phyloP scores from a whole-genome alignment of 2,329 filamentous ascomycete genomes.

The Fusarium veterinarium region DNA sequence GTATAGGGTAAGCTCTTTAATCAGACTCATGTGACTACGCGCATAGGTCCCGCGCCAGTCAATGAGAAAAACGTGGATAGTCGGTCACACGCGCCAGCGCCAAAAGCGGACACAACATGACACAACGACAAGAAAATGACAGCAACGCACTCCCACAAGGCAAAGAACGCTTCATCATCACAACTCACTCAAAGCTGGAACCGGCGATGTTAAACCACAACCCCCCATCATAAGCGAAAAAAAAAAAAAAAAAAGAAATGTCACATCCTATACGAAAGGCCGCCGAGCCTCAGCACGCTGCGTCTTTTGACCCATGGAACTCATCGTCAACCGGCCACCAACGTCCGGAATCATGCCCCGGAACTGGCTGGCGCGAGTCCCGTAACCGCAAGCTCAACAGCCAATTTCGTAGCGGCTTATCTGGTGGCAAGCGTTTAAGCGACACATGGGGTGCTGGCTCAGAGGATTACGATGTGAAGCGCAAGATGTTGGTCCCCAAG shows the following conservation, averaged over 20 bases:
- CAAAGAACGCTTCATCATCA: background rate
- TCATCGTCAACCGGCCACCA: slow-evolving; percentile 83
- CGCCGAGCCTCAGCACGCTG: slow-evolving; percentile 56
- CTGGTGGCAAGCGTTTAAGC: slow-evolving; percentile 68
- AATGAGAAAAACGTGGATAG: slow-evolving; percentile 27
- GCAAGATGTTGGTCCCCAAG: slow-evolving; percentile 57
- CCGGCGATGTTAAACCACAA: background rate
- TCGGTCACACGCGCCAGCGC: slow-evolving; percentile 37
- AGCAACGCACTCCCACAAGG: background rate
- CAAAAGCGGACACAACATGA: slow-evolving; percentile 28
- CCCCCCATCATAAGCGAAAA: background rate
- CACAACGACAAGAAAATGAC: slow-evolving; percentile 21
- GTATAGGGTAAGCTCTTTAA: slow-evolving; percentile 2
- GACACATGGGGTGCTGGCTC: slow-evolving; percentile 75
- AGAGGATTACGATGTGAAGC: slow-evolving; percentile 62
- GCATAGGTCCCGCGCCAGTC: slow-evolving; percentile 30
- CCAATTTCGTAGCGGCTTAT: slow-evolving; percentile 72
- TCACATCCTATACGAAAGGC: slow-evolving; percentile 43
- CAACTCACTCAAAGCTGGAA: background rate
- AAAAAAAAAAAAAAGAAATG: background rate
- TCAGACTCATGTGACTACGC: slow-evolving; percentile 44
- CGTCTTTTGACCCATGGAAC: slow-evolving; percentile 76
- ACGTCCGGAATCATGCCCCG: slow-evolving; percentile 73
- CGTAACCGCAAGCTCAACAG: slow-evolving; percentile 74
- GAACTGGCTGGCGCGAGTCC: slow-evolving; percentile 76